phyloP scores from a whole-genome alignment of 345 rosid species.

The Eucalyptus globulus region DNA sequence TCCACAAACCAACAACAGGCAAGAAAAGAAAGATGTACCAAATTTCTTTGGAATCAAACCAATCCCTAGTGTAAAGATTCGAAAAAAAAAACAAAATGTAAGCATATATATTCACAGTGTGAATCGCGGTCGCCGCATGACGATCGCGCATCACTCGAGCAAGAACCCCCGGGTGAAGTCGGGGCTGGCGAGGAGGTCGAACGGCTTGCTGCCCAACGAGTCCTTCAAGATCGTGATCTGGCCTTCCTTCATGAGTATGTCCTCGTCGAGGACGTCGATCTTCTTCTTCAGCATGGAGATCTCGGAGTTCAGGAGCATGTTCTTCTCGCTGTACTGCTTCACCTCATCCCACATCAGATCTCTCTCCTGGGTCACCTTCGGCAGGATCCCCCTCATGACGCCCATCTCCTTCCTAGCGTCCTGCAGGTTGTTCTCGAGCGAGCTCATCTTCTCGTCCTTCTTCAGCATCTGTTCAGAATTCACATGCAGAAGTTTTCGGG shows the following conservation, averaged over 20 bases:
- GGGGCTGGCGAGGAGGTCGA: slow-evolving; percentile 47
- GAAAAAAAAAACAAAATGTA: not conserved
- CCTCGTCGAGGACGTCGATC: slow-evolving; percentile 70
- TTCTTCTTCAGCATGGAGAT: slow-evolving; percentile 46
- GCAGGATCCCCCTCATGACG: slow-evolving; percentile 32
- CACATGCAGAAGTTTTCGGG: not conserved
- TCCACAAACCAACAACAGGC: not conserved
- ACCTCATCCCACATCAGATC: slow-evolving; percentile 80
- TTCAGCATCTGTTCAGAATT: slow-evolving; percentile 39
- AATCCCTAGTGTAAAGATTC: not conserved
- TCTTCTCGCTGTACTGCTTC: slow-evolving; percentile 67
- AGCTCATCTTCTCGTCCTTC: slow-evolving; percentile 55
- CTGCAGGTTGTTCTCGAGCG: slow-evolving; percentile 45
- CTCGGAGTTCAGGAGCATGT: slow-evolving; percentile 79
- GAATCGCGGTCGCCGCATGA: not conserved
- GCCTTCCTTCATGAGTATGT: slow-evolving; percentile 76
- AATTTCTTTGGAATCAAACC: not conserved
- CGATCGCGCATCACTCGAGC: slow-evolving; percentile 4
- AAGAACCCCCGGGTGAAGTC: slow-evolving; percentile 23
- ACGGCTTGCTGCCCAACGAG: slow-evolving; percentile 35
- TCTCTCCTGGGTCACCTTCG: slow-evolving; percentile 71
- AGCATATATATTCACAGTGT: not conserved
- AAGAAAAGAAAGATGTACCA: not conserved
- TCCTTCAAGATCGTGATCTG: slow-evolving; percentile 86
- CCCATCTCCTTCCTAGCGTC: slow-evolving; percentile 49